Base-by-base conservation (phyloP, 371 early-diverging fungal genomes). In the Apophysomyces elegans region DNA sequence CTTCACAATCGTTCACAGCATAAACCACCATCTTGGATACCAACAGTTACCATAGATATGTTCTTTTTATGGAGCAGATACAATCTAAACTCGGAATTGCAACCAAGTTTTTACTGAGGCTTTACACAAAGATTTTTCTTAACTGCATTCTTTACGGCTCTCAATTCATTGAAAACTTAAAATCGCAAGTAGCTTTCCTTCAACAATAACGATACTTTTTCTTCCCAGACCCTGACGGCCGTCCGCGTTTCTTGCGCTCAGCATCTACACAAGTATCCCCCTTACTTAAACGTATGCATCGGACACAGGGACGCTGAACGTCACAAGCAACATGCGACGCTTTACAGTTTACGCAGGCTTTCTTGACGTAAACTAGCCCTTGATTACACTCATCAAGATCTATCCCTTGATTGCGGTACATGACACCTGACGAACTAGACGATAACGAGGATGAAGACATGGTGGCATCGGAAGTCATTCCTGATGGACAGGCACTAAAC, bases 301-400 rank as follows among this genome's bases (percentile, higher is more conserved):
- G 67, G 64, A 82, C 69, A 62, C 88, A 88, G 5, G 88, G 87
- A 14, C 87, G 76, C 12, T 76, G 76, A 7, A 75, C 73, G 62
- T 86, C 85, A 63, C 88, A 88, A 7, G 86, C 86, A 6, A 86
- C 84, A 59, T 88, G 88, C 4, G 81, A 79, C 16, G 69, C 71
- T 64, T 85, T 85, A 65, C 88, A 88, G 26, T 76, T 68, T 14
- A 83, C 81, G 63, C 88, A 88, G 0, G 88, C 88, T 64, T 82
- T 85, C 36, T 81, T 81, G 7, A 83, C 84, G 65, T 86, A 81
- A 11, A 77, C 75, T 68, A 58, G 69, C 2, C 62, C 50, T 56
- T 50, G 54, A 21, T 50, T 50, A 9, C 21, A 26, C 1, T 50
- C 54, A 11, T 50, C 54, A 4, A 50, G 54, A 21, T 50, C 54